phyloP scores from a whole-genome alignment of 2,329 filamentous ascomycete genomes.

The Teratosphaeria viscida region DNA sequence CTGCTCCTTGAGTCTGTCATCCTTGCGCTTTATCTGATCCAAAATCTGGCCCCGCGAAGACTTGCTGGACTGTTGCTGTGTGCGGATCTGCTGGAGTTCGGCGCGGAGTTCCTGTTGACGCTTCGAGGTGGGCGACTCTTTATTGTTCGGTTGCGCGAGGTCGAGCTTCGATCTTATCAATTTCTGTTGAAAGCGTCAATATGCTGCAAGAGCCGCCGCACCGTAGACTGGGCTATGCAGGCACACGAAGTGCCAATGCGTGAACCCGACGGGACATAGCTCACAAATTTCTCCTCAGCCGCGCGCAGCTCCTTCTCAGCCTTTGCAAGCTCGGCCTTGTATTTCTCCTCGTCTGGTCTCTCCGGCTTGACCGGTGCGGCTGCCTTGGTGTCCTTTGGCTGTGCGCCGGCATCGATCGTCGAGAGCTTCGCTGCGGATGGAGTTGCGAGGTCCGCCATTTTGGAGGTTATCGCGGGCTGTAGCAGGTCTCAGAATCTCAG shows the following conservation, averaged over 20 bases:
- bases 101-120: conserved; percentile 75
- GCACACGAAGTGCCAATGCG: background rate
- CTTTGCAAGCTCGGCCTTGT: conserved; percentile 66
- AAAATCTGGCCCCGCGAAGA: conserved; percentile 63
- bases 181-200: conserved; percentile 47
- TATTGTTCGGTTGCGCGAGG: conserved; percentile 67
- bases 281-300: conserved; percentile 52
- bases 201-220: background rate
- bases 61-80: conserved; percentile 83
- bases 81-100: conserved; percentile 72
- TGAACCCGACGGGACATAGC: conserved; percentile 2
- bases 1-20: conserved; percentile 76
- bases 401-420: conserved; percentile 2
- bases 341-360: conserved; percentile 78
- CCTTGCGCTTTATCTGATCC: conserved; percentile 86
- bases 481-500: background rate
- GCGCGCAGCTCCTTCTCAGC: conserved; percentile 80
- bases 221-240: background rate
- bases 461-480: background rate
- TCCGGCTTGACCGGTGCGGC: conserved; percentile 52
- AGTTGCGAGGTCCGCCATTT: conserved; percentile 28
- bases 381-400: conserved; percentile 13
- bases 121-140: conserved; percentile 70
- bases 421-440: conserved; percentile 8
- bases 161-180: conserved; percentile 83